A percentile compares a stretch with the other conserved stretches of the same genome.
These are phyloP conservation scores for Phycomyces blakesleeanus DNA, from an alignment of 192 early-diverging fungal genomes.

Conservation along the genomic window DNA sequence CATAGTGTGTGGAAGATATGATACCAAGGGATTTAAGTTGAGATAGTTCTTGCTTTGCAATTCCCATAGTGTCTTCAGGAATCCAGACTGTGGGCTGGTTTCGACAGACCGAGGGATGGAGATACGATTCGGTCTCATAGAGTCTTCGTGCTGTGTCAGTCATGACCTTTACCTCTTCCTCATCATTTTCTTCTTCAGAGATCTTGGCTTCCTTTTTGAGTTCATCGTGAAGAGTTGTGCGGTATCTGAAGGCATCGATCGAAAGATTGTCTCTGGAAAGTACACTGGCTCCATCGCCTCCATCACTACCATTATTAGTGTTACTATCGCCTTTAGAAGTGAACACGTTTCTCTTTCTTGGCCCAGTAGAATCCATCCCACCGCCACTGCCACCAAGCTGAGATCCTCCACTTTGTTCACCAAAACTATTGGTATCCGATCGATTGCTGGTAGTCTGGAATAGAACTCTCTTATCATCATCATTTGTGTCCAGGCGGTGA, in stretches of 20 bases:
- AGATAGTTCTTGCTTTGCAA: constrained; percentile 34
- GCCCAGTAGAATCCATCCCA: no score
- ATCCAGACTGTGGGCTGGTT: constrained; percentile 45
- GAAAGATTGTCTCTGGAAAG: no score
- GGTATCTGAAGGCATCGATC: no score
- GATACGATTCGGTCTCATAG: constrained; percentile 37
- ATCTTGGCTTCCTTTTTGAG: background rate
- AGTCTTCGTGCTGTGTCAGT: constrained; percentile 4
- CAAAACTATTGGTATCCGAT: background rate
- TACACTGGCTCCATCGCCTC: no score
- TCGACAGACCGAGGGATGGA: constrained; percentile 37
- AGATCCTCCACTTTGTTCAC: background rate
- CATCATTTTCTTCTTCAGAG: background rate
- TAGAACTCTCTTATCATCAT: background rate
- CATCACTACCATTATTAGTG: no score
- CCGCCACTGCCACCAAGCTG: no score
- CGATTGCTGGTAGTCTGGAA: background rate
- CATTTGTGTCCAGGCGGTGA: background rate
- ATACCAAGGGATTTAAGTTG: constrained; percentile 31
- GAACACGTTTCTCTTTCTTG: no score
- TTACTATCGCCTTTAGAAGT: no score
- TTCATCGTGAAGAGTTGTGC: background rate
- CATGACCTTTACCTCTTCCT: background rate
- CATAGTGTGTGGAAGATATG: constrained; percentile 29
- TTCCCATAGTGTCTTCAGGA: constrained; percentile 41